These are phyloP conservation scores for Solanum medicagineum DNA, from an alignment of 257 asterid genomes.

Conservation along the genomic window DNA sequence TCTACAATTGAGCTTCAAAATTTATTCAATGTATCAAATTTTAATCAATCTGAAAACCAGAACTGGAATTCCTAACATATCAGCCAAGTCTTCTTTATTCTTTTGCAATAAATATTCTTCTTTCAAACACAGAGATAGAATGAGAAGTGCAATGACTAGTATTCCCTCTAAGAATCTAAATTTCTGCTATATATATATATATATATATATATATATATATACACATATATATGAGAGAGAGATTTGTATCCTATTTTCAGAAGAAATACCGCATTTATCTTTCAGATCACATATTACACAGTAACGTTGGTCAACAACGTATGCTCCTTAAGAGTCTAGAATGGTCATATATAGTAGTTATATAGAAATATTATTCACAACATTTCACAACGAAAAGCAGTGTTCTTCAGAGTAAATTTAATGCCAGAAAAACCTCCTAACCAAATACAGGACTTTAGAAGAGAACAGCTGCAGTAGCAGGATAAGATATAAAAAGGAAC, in stretches of 20 bases:
- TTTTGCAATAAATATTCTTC: background rate
- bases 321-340: background rate
- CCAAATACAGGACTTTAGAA: background rate
- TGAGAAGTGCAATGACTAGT: background rate
- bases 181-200: background rate
- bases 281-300: background rate
- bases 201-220: too few species aligned
- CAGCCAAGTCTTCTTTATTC: background rate
- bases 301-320: background rate
- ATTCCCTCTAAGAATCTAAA: background rate
- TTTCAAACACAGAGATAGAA: background rate
- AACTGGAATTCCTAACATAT: background rate
- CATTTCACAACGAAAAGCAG: background rate
- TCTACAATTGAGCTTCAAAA: background rate
- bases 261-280: background rate
- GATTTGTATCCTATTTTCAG: background rate
- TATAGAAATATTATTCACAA: background rate
- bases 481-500: background rate
- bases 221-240: too few species aligned
- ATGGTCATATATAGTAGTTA: background rate
- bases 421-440: background rate
- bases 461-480: background rate
- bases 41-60: background rate
- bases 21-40: background rate
- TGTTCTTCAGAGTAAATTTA: background rate